Base-by-base conservation (phyloP, 345 rosid species). In the Acer saccharum region DNA sequence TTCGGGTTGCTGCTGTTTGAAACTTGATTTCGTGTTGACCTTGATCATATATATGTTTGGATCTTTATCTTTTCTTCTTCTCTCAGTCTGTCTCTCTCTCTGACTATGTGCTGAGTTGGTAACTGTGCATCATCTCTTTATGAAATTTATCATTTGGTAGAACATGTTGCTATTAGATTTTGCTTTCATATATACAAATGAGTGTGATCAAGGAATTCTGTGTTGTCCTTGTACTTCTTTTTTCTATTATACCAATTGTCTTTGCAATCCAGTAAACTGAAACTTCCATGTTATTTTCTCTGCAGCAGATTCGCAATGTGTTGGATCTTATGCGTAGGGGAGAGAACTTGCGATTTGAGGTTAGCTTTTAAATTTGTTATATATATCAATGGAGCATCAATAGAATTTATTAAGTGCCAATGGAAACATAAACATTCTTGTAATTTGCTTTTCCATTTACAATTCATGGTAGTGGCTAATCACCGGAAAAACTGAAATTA, bases 261-360 rank as follows among this genome's bases (percentile, higher is more conserved):
- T 43, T 77, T 17, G 3, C 6, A 60, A 52, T 43, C 13, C 63
- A 52, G 17, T 32, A 14, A 35, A 46, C 4, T 66, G 73, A 29
- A 77, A 23, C 82, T 90, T 72, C 87, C 39, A 35, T 78, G 46
- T 73, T 23, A 72, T 76, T 76, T 68, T 63, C 43, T 69, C 20
- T 78, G 76, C 74, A 72, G 84, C 89, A 93, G 93, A 81, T 95
- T 75, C 92, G 94, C 58, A 88, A 78, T 85, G 89, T 89, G 83
- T 80, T 93, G 93, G 98, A 90, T 80, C 88, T 91, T 55, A 88
- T 95, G 94, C 97, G 92, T 17, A 85, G 97, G 82, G 91, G 92
- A 13, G 97, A 94, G 83, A 83, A 84, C 81, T 83, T 95, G 87
- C 95, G 89, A 39, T 68, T 91, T 60, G 97, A 93, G 98, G 98